These are phyloP conservation scores for Hsuehochloa calcarea DNA, from an alignment of 176 grass and related monocot genomes.

Conservation along the genomic window DNA sequence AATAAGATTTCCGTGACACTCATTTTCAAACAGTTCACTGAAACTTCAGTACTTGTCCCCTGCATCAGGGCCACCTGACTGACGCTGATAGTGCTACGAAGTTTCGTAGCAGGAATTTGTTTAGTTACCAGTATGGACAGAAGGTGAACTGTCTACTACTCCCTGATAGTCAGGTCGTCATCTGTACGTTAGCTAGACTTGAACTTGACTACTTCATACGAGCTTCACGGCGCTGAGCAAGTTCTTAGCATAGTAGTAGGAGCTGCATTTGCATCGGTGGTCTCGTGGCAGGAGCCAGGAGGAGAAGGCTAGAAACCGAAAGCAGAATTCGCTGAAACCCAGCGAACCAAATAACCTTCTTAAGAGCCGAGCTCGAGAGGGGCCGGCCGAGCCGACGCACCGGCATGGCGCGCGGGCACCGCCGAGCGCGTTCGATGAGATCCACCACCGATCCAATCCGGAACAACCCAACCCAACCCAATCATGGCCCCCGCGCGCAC, in stretches of 20 bases:
- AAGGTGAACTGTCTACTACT: not conserved
- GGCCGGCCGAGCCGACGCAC: not conserved
- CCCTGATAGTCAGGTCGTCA: not conserved
- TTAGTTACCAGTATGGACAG: not conserved
- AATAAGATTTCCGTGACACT: too few relatives aligned
- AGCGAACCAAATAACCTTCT: too few relatives aligned
- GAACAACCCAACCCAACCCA: too few relatives aligned
- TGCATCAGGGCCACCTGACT: not conserved
- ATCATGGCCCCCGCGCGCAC: not conserved
- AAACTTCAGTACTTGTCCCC: not conserved
- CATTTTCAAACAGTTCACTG: not conserved
- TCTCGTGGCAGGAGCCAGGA: not conserved
- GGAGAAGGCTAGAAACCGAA: not conserved
- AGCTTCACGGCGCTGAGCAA: too few relatives aligned
- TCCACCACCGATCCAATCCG: not conserved
- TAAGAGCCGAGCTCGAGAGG: too few relatives aligned
- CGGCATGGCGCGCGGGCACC: not conserved
- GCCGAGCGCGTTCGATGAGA: not conserved
- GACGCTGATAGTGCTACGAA: not conserved
- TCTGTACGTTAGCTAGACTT: not conserved
- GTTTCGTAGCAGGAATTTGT: not conserved
- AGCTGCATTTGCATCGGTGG: not conserved
- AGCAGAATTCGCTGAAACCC: too few relatives aligned
- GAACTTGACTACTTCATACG: not conserved
- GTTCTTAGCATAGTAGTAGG: not conserved